Evolutionary conservation across 139 green algal genomes (phyloP).

Genomic region (Tetratostichococcus sp.): DNA sequence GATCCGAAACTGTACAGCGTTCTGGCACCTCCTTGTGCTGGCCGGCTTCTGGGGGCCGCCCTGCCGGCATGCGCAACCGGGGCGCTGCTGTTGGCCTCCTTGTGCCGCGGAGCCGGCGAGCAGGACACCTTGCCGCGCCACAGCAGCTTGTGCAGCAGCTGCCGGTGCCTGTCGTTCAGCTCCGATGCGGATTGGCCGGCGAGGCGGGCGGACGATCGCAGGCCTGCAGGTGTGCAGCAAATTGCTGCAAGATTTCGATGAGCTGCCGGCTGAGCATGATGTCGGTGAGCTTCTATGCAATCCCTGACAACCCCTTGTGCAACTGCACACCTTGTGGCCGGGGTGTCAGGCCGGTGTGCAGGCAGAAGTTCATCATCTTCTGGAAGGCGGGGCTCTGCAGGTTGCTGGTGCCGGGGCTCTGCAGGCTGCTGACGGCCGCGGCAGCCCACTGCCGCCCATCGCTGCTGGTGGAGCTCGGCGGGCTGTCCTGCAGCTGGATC

Average conservation of each 20-base stretch:
- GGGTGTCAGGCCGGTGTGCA: neutral
- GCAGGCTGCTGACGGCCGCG: neutral
- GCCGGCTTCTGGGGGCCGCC: too few relatives aligned
- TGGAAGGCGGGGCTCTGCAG: neutral
- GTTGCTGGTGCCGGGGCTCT: neutral
- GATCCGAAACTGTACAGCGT: too few relatives aligned
- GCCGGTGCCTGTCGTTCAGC: constrained; percentile 2
- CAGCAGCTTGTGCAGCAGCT: constrained; percentile 18
- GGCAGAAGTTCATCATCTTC: neutral
- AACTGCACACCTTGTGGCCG: neutral
- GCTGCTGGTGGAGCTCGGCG: neutral
- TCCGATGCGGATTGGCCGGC: neutral
- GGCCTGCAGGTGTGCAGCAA: neutral
- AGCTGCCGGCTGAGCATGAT: too few relatives aligned
- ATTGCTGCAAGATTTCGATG: too few relatives aligned
- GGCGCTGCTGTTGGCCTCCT: neutral
- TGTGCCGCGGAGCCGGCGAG: neutral
- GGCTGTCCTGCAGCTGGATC: constrained; percentile 6
- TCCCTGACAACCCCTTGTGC: too few relatives aligned
- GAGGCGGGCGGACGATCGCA: neutral
- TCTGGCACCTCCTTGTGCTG: neutral
- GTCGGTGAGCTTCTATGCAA: too few relatives aligned
- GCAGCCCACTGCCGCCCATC: neutral
- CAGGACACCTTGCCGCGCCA: constrained; percentile 3
- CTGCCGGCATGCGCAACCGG: neutral